Percentiles rank a stretch among this genome's conserved stretches.
These are phyloP conservation scores for Pyrenochaeta sp. DNA, from an alignment of 2,329 filamentous ascomycete genomes.

Conservation along the genomic window DNA sequence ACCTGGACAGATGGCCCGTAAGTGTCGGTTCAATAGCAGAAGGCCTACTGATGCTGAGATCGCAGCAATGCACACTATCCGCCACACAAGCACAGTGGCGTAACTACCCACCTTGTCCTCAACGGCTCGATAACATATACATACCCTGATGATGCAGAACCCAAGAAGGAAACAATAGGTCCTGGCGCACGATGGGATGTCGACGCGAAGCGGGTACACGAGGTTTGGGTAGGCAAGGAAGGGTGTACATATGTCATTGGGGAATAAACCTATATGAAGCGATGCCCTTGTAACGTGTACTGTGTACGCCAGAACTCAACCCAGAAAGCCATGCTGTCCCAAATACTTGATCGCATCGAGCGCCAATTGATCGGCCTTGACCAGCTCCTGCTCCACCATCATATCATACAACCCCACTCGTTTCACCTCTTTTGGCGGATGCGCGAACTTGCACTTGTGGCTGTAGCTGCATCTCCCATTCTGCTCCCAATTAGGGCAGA, in stretches of 20 bases:
- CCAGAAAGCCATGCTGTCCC: slow-evolving; percentile 54
- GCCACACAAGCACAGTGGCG: slow-evolving; percentile 70
- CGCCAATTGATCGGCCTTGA: slow-evolving; percentile 52
- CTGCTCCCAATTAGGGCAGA: slow-evolving; percentile 37
- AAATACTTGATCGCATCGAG: slow-evolving; percentile 58
- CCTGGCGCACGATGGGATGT: slow-evolving; percentile 72
- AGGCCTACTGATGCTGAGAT: background rate
- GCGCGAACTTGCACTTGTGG: slow-evolving; percentile 34
- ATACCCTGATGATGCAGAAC: slow-evolving; percentile 67
- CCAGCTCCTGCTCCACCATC: slow-evolving; percentile 56
- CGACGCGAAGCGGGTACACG: slow-evolving; percentile 68
- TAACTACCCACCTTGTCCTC: slow-evolving; percentile 75
- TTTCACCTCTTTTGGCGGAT: slow-evolving; percentile 33
- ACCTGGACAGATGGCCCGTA: slow-evolving; percentile 77
- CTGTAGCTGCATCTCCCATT: slow-evolving; percentile 39
- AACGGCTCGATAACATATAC: slow-evolving; percentile 71
- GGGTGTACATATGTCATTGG: slow-evolving; percentile 75
- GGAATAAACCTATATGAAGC: slow-evolving; percentile 48
- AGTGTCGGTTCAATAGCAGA: slow-evolving; percentile 30
- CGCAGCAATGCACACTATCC: slow-evolving; percentile 71
- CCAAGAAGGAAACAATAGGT: slow-evolving; percentile 66
- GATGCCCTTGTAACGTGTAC: background rate
- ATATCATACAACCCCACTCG: slow-evolving; percentile 38
- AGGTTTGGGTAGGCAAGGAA: slow-evolving; percentile 72
- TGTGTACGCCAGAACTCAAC: slow-evolving; percentile 16